A percentile compares a stretch with the other conserved stretches of the same genome.
Conservation (phyloP, 768 basidiomycete species). For the Phylloporus sp. region DNA sequence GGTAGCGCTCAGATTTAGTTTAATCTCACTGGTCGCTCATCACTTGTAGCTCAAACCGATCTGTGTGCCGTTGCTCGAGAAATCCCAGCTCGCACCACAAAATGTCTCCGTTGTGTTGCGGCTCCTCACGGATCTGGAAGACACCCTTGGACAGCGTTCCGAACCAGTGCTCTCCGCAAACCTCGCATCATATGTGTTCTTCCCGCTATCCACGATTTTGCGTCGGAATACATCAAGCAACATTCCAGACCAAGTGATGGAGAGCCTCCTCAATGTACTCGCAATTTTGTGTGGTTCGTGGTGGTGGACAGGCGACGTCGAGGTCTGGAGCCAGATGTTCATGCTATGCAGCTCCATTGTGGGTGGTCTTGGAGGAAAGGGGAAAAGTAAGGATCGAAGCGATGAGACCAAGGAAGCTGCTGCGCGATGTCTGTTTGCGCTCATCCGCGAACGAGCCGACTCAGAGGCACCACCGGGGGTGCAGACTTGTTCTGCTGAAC, state of each 20-base stretch:
- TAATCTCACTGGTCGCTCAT: not conserved
- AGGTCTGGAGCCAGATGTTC: slow-evolving; percentile 83
- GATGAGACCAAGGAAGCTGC: slow-evolving; percentile 85
- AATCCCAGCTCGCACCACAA: slow-evolving; percentile 57
- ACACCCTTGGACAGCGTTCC: slow-evolving; percentile 42
- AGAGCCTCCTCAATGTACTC: slow-evolving; percentile 63
- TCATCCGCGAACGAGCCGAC: slow-evolving; percentile 52
- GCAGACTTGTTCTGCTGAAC: slow-evolving; percentile 11
- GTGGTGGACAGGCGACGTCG: slow-evolving; percentile 80
- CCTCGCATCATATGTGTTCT: slow-evolving; percentile 80
- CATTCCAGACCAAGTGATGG: slow-evolving; percentile 78
- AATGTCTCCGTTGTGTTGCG: slow-evolving; percentile 45
- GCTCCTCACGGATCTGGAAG: slow-evolving; percentile 54
- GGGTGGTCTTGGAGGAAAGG: slow-evolving; percentile 62
- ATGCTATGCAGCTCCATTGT: slow-evolving; percentile 66
- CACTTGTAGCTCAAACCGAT: slow-evolving; percentile 52
- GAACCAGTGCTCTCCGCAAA: slow-evolving; percentile 45
- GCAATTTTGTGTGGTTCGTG: slow-evolving; percentile 61
- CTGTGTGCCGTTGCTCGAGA: slow-evolving; percentile 78
- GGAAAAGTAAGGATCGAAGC: slow-evolving; percentile 62
- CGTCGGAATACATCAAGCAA: slow-evolving; percentile 64
- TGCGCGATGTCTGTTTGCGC: slow-evolving; percentile 55
- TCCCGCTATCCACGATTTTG: slow-evolving; percentile 82
- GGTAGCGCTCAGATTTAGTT: slow-evolving; percentile 23
- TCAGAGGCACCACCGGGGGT: slow-evolving; percentile 38